Percentiles rank a stretch among this genome's conserved stretches.
Conservation (phyloP, 2,329 filamentous ascomycete species). For the Sporothrix dimorphospora region DNA sequence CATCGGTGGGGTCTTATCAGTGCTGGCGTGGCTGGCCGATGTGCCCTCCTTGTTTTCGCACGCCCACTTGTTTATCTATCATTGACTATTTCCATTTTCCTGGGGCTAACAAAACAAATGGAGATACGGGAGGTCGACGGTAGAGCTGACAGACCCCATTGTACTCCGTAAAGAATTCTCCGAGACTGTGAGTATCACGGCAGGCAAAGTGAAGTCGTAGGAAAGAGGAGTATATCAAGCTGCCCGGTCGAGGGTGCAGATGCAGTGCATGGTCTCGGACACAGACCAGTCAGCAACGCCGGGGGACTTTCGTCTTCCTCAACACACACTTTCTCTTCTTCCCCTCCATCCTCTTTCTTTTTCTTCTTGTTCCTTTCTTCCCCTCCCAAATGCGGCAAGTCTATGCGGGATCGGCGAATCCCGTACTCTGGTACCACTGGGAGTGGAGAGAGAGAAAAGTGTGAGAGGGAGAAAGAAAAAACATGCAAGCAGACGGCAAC, state of each 20-base stretch:
- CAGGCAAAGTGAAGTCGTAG: not conserved
- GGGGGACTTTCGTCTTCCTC: not conserved
- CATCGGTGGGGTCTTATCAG: not conserved
- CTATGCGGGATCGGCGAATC: constrained; percentile 8
- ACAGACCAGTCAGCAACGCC: constrained; percentile 2
- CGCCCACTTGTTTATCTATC: not conserved
- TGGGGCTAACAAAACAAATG: not conserved
- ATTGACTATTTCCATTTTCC: not conserved
- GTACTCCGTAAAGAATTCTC: not conserved
- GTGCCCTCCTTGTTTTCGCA: no score
- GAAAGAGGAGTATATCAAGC: not conserved
- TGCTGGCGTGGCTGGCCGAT: not conserved
- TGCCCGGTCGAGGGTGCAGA: not conserved
- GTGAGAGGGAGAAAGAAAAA: not conserved
- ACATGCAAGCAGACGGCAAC: not conserved
- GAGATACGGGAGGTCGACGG: not conserved
- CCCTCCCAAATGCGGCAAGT: not conserved
- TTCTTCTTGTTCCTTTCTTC: no score
- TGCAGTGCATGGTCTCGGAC: not conserved
- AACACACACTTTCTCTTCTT: not conserved
- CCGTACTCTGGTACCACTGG: not conserved
- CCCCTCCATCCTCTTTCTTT: not conserved
- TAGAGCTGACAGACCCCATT: not conserved
- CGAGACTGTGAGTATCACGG: not conserved
- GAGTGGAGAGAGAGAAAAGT: not conserved